Evolutionary conservation across 1,284 basidiomycete genomes (phyloP), one percentile per base, ranked within the genome.

Genomic region (Lignosus rhinocerotis): DNA sequence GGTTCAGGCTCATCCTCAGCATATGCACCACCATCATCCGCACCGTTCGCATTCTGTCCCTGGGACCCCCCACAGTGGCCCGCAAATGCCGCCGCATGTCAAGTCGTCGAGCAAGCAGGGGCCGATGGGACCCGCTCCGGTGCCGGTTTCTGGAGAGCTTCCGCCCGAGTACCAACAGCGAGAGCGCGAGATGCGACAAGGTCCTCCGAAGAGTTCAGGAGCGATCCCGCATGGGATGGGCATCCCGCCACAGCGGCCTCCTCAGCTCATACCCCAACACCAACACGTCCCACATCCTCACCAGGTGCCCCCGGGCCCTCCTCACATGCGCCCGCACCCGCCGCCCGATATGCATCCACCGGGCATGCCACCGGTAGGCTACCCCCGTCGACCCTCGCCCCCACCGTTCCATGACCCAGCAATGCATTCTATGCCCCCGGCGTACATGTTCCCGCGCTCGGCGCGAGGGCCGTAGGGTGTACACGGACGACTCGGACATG

Each of bases 401-500:
- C 63, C 61, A 5, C 53, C 59, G 9, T 51, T 51, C 56, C 57
- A 62, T 34, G 54, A 54, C 9, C 39, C 51, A 6, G 51, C 56
- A 8, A 53, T 45, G 5, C 60, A 59, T 12, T 46, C 55, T 11
- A 44, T 47, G 8, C 38, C 55, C 12, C 32, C 60, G 12, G 52
- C 58, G 30, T 52, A 53, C 43, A 54, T 58, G 47, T 59, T 61
- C 61, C 52, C 64, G 43, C 53, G 65, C 63, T 46, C 68, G 48
- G 10, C 58, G 63, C 33, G 82, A 51, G 68, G 80, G 59, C 71
- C 64, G 73, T 31, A 62, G 73, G n/a, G 70, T 88, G 51, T 90
- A 90, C 71, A 92, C 87, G 4, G 87, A 91, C 70, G 88, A 90
- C 69, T 88, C 85, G 25, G 84, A 88, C 61, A 67, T 92, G 55